phyloP scores from a whole-genome alignment of 805 yeast species.

The Saccharomycopsis babjevae region DNA sequence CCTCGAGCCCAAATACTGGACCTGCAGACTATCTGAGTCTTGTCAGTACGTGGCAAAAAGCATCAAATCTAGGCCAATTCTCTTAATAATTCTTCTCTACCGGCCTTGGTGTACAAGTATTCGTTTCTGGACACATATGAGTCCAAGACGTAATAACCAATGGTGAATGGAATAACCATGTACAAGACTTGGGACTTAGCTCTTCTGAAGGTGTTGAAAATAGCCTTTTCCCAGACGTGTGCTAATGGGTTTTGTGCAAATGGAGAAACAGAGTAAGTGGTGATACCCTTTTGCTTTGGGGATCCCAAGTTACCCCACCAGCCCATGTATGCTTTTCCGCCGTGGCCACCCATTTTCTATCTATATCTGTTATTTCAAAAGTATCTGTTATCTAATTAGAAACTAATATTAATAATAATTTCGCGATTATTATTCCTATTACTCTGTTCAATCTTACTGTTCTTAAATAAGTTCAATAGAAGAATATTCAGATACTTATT shows the following conservation, averaged over 20 bases:
- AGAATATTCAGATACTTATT: too few relatives aligned
- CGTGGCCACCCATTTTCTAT: slow-evolving; percentile 54
- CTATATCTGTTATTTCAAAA: slow-evolving; percentile 7
- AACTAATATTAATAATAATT: not conserved
- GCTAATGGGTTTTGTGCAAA: slow-evolving; percentile 87
- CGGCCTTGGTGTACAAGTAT: slow-evolving; percentile 93
- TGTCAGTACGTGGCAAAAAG: too few relatives aligned
- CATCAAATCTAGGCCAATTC: slow-evolving; percentile 14
- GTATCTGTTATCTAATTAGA: not conserved
- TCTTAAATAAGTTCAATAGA: too few relatives aligned
- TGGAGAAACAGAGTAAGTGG: slow-evolving; percentile 86
- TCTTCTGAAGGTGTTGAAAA: slow-evolving; percentile 94
- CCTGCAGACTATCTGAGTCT: too few relatives aligned
- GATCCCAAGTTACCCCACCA: slow-evolving; percentile 90
- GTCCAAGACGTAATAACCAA: slow-evolving; percentile 83
- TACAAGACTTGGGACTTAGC: slow-evolving; percentile 74
- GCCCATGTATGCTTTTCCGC: slow-evolving; percentile 74
- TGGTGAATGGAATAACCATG: slow-evolving; percentile 64
- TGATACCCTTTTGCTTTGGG: slow-evolving; percentile 78
- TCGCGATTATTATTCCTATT: not conserved
- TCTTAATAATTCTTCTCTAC: slow-evolving; percentile 86
- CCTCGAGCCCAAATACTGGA: too few relatives aligned
- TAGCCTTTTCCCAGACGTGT: slow-evolving; percentile 74
- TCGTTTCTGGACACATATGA: slow-evolving; percentile 84
- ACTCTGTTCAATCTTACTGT: not conserved